Base-by-base conservation (phyloP, 1,284 basidiomycete species). In the Ceratobasidium sp. region DNA sequence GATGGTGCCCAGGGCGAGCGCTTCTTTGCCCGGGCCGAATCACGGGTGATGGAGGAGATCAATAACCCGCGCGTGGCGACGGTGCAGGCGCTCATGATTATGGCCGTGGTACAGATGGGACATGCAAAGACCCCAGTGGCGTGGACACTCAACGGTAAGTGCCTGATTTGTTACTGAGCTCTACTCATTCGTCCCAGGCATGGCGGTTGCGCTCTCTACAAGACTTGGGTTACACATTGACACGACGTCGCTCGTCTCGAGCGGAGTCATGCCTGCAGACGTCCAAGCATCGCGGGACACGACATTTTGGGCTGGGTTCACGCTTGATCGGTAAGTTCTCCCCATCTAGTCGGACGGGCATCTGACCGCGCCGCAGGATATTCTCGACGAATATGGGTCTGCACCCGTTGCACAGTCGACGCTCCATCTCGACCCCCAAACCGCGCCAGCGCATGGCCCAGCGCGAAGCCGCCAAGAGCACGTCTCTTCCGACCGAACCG, bases 281-380 rank as follows among this genome's bases (percentile, higher is more conserved):
- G 29, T 52, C 17, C 49, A 64, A 20, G 47, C 31, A 7, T 47
- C 60, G 5, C 25, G 60, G 31, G 35, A 64, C 29, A 6, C 20
- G 15, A 40, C 60, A n/a, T 64, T 64, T 52, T 64, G 60, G 60
- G 60, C 60, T 1, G 60, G 50, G 10, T 64, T 64, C 27, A 52
- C 47, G 34, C 31, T 64, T 20, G 60, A 64, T 32, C 47, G 45
- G 60, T 64, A 52, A 17, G 60, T 13, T 17, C 27, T 29, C n/a
- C 40, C 17, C 20, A 22, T 5, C 7, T 34, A 34, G 1, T 20
- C 20, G 22, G 38, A 29, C 52, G 29, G 52, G 29, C 3, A 2
- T 47, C 20, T 12, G 45, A 15, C 42, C 7, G 7, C 32, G 3
- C 35, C 31, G 22, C 17, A 64, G 60, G 22, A 40, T 64, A 49